Conservation (phyloP, 2,329 filamentous ascomycete species). For the Chrysosporium queenslandicum region DNA sequence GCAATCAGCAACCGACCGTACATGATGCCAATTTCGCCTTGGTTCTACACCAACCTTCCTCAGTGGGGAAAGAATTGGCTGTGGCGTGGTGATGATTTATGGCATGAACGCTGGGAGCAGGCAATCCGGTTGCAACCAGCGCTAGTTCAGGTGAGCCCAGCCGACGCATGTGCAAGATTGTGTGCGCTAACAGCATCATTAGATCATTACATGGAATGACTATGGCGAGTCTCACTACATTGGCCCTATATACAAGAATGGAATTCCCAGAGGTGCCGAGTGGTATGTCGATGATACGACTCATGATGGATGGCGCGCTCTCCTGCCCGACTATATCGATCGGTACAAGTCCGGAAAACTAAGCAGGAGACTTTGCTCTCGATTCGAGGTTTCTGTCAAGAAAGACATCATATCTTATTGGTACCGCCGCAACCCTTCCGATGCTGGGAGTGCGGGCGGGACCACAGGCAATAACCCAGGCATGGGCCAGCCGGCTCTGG, state of each 20-base stretch:
- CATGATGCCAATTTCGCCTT: constrained; percentile 50
- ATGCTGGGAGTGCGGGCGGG: constrained; percentile 23
- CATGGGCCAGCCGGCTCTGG: constrained; percentile 23
- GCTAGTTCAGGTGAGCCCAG: constrained; percentile 37
- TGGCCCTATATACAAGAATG: constrained; percentile 39
- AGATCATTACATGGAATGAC: constrained; percentile 53
- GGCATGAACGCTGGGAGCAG: constrained; percentile 51
- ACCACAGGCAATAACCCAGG: constrained; percentile 29
- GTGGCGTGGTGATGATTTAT: constrained; percentile 52
- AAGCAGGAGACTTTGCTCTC: constrained; percentile 15
- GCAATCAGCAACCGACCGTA: constrained; percentile 32
- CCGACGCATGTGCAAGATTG: background rate
- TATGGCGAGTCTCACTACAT: constrained; percentile 53
- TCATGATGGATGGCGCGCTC: constrained; percentile 43
- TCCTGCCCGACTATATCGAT: constrained; percentile 43
- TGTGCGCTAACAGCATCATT: background rate
- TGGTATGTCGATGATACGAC: constrained; percentile 39
- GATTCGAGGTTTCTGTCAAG: background rate
- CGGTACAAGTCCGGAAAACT: constrained; percentile 41
- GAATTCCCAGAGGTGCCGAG: constrained; percentile 40
- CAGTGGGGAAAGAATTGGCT: constrained; percentile 53
- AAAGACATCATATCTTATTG: constrained; percentile 28
- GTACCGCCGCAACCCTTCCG: constrained; percentile 28
- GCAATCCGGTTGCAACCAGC: constrained; percentile 43
- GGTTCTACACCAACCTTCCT: constrained; percentile 49